These are phyloP conservation scores for Auricularia sp. DNA, from an alignment of 768 basidiomycete genomes.

Conservation along the genomic window DNA sequence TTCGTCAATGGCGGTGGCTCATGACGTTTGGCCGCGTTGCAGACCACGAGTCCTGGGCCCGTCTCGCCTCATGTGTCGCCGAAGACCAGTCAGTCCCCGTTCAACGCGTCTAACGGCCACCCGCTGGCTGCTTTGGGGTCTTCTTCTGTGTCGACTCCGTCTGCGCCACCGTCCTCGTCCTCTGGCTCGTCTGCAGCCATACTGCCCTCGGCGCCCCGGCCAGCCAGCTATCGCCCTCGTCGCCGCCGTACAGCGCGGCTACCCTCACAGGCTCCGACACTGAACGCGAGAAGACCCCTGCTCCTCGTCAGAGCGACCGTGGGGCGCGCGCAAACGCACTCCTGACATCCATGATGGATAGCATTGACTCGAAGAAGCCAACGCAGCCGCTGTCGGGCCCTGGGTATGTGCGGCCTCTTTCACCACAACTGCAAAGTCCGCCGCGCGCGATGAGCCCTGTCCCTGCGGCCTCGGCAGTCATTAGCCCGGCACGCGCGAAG, in stretches of 20 bases:
- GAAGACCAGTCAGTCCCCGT: not conserved
- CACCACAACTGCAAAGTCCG: not conserved
- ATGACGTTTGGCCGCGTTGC: not conserved
- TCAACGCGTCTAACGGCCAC: not conserved
- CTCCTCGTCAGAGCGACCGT: not conserved
- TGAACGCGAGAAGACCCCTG: not conserved
- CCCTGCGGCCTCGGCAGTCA: not conserved
- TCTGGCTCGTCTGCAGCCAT: not conserved
- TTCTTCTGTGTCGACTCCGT: not conserved
- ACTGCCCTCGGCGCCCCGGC: not conserved
- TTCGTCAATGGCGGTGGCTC: not conserved
- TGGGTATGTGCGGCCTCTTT: not conserved
- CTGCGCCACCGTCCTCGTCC: not conserved
- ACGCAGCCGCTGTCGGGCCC: not conserved
- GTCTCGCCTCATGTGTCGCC: not conserved
- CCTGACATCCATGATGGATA: constrained; percentile 50
- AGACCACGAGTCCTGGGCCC: constrained; percentile 56
- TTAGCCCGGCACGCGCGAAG: not conserved
- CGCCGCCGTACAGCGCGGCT: not conserved
- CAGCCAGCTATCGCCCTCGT: not conserved
- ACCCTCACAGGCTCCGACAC: not conserved
- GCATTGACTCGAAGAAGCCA: constrained; percentile 28
- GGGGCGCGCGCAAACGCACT: constrained; percentile 39
- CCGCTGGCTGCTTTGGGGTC: not conserved
- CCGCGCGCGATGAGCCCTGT: not conserved